A percentile compares a stretch with the other conserved stretches of the same genome.
phyloP scores from a whole-genome alignment of 768 basidiomycete species.

The Cubamyces sp. region DNA sequence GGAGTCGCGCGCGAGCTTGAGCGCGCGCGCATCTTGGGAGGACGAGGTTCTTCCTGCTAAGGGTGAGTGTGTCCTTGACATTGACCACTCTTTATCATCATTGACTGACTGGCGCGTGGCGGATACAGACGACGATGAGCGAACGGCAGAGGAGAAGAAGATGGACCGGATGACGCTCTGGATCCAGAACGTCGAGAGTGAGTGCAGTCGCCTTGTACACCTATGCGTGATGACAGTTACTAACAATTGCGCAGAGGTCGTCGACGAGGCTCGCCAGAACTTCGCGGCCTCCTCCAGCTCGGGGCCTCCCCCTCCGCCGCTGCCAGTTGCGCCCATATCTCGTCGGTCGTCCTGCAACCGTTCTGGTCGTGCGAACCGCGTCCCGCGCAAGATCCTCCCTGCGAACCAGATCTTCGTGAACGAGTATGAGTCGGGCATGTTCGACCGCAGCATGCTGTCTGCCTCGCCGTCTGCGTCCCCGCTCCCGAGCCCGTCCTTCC shows the following conservation, averaged over 20 bases:
- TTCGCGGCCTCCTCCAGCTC: conserved; percentile 60
- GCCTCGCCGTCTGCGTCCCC: conserved; percentile 14
- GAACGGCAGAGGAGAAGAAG: conserved; percentile 54
- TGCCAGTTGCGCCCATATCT: conserved; percentile 63
- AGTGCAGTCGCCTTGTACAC: conserved; percentile 36
- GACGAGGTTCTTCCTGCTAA: conserved; percentile 48
- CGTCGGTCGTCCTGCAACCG: conserved; percentile 49
- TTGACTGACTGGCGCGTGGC: neutral
- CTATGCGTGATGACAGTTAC: neutral
- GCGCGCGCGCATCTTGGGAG: conserved; percentile 50
- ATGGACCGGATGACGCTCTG: conserved; percentile 77
- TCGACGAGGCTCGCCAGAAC: conserved; percentile 77
- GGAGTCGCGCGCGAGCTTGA: conserved; percentile 31
- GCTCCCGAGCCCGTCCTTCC: conserved; percentile 19
- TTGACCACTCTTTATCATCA: neutral
- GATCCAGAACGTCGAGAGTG: conserved; percentile 85
- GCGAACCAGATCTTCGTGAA: conserved; percentile 74
- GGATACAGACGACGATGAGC: conserved; percentile 37
- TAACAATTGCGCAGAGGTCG: conserved; percentile 60
- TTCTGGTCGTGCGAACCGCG: conserved; percentile 51
- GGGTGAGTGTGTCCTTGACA: conserved; percentile 38
- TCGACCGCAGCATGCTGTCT: conserved; percentile 39
- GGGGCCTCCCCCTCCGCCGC: conserved; percentile 54
- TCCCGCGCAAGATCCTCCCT: conserved; percentile 65
- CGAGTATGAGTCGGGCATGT: conserved; percentile 29